Base-by-base conservation (phyloP, 2,329 filamentous ascomycete genomes). In the Thelonectria discophora region DNA sequence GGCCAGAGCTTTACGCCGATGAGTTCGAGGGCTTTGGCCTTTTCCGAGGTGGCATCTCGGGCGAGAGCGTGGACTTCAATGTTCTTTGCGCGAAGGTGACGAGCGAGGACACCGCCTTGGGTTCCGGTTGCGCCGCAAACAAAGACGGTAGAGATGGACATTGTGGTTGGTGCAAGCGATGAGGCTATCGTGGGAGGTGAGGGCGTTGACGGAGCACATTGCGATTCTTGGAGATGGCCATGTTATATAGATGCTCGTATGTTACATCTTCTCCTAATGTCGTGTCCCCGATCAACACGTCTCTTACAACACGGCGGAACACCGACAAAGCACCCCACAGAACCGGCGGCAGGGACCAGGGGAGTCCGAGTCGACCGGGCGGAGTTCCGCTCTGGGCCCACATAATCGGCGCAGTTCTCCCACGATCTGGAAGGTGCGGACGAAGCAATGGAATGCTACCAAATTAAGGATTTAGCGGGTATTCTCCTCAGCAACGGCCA, bases 91-190 rank as follows among this genome's bases (percentile, higher is more conserved):
- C 72, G 74, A 30, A 81, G 77, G 39, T 73, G 66, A 30, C 71
- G 69, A 53, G 75, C 71, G 24, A 80, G 60, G 10, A 76, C 72
- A 4, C 72, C 72, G 48, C 80, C 80, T 61, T 80, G 78, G 42
- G 62, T 73, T 27, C 80, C 79, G 1, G 80, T 81, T 7, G 76
- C 77, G 52, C 73, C 75, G 58, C 70, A 72, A 60, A 81, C 73
- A 63, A 81, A 81, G 34, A 76, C 72, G 21, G 64, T 73, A 10
- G 60, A 55, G 63, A 73, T 62, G 55, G 74, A 43, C 76, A 78
- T 64, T 68, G 30, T 74, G 66, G 50, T 21, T 50, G n/a, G 11
- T 30, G 55, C 11, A 5, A 18, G 20, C 42, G 39, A 24, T 43
- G 9, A n/a, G n/a, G 18, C 12, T 32, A 30, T 53, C 21, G 21